phyloP scores from a whole-genome alignment of 164 flowering plant species.

The Santalum album region DNA sequence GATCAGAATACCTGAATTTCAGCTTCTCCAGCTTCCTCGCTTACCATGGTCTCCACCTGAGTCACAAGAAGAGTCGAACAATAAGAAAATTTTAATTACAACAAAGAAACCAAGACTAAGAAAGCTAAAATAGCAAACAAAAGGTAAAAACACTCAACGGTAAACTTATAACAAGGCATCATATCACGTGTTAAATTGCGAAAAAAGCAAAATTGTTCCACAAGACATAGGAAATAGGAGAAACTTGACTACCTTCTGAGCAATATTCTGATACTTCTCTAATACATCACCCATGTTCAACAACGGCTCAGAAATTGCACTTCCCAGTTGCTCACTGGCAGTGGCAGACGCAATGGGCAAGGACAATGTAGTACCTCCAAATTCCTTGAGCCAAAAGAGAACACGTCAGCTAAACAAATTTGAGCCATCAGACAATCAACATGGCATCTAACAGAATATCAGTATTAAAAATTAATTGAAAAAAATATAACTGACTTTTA shows the following conservation, averaged over 20 bases:
- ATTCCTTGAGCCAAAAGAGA: constrained; percentile 34
- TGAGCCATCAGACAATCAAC: constrained; percentile 8
- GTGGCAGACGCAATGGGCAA: constrained; percentile 32
- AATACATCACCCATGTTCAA: constrained; percentile 75
- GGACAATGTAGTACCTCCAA: constrained; percentile 37
- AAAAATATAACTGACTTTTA: constrained; percentile 31
- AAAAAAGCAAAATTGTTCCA: too few relatives aligned
- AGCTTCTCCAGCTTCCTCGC: constrained; percentile 52
- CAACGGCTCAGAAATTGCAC: constrained; percentile 45
- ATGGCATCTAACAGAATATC: neutral
- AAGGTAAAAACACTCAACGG: neutral
- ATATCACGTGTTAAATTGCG: too few relatives aligned
- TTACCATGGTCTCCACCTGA: constrained; percentile 65
- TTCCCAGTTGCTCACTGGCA: constrained; percentile 38
- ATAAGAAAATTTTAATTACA: neutral
- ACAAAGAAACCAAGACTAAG: neutral
- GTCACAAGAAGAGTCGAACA: constrained; percentile 11
- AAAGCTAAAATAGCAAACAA: neutral
- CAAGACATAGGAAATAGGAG: neutral
- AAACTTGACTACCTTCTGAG: constrained; percentile 59
- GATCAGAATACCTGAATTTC: constrained; percentile 68
- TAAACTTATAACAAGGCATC: too few relatives aligned
- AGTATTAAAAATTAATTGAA: too few relatives aligned
- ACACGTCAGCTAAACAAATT: neutral
- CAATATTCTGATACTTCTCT: constrained; percentile 69